A percentile compares a stretch with the other conserved stretches of the same genome.
Conservation (phyloP, 768 basidiomycete genomes). For the Pseudohyphozyma bogoriensis region DNA sequence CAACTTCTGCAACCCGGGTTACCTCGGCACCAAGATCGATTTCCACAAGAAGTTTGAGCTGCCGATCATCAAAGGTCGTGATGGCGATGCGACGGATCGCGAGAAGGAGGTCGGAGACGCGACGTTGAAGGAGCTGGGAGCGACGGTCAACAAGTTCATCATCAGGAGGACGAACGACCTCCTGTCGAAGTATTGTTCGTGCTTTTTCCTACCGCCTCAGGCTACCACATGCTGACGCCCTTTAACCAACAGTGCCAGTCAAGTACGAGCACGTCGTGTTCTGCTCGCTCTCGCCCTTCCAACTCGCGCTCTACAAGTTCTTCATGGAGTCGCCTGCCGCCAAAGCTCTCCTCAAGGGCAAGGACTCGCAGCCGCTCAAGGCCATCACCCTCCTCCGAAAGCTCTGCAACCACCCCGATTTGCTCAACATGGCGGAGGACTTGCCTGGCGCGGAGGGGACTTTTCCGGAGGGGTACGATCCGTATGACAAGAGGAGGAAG, state of each 20-base stretch:
- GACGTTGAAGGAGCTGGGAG: constrained; percentile 58
- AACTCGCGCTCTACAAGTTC: constrained; percentile 66
- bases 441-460: constrained; percentile 35
- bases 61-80: constrained; percentile 77
- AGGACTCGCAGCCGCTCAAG: constrained; percentile 63
- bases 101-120: constrained; percentile 71
- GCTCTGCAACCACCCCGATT: constrained; percentile 83
- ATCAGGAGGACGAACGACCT: constrained; percentile 79
- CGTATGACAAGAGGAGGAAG: constrained; percentile 22
- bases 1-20: constrained; percentile 87
- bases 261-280: constrained; percentile 99
- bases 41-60: constrained; percentile 64
- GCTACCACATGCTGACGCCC: constrained; percentile 1
- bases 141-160: constrained; percentile 51
- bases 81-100: constrained; percentile 61
- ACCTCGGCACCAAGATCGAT: constrained; percentile 49
- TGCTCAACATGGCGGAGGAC: constrained; percentile 44
- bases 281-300: constrained; percentile 69
- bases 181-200: constrained; percentile 75
- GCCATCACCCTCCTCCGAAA: constrained; percentile 77
- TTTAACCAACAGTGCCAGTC: constrained; percentile 63
- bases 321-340: constrained; percentile 66
- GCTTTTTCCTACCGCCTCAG: not conserved
- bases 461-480: constrained; percentile 31
- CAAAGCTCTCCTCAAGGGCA: constrained; percentile 59